Percentiles rank a stretch among this genome's conserved stretches.
Evolutionary conservation across 139 green algal genomes (phyloP).

Genomic region (Chlorella vulgaris): DNA sequence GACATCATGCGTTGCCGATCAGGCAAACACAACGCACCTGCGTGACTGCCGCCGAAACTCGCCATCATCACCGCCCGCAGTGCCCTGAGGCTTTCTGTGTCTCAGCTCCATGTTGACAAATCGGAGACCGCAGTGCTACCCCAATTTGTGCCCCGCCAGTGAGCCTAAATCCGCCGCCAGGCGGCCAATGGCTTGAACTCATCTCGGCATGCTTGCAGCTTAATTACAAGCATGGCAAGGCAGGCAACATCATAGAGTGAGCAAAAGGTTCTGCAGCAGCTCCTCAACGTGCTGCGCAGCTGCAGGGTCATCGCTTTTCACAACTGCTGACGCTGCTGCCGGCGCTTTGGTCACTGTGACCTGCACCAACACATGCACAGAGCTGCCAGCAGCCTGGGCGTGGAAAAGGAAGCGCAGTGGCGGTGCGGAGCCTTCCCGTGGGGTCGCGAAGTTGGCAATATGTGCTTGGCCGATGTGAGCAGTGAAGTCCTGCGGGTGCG

Average conservation of each 20-base stretch:
- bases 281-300: slow-evolving; percentile 26
- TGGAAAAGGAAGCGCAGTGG: slow-evolving; percentile 44
- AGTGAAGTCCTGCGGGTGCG: slow-evolving; percentile 34
- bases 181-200: too few relatives aligned
- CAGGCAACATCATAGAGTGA: slow-evolving; percentile 35
- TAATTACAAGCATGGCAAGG: too few relatives aligned
- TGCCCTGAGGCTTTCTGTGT: too few relatives aligned
- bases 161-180: too few relatives aligned
- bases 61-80: too few relatives aligned
- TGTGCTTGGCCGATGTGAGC: slow-evolving; percentile 46
- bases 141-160: too few relatives aligned
- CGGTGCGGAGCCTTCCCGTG: slow-evolving; percentile 16
- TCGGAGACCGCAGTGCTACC: too few relatives aligned
- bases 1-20: background rate
- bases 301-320: slow-evolving; percentile 14
- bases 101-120: too few relatives aligned
- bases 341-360: slow-evolving; percentile 21
- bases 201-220: too few relatives aligned
- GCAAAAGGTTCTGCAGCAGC: slow-evolving; percentile 38
- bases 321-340: background rate
- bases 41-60: too few relatives aligned
- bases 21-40: background rate
- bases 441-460: slow-evolving; percentile 35
- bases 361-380: slow-evolving; percentile 24
- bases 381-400: slow-evolving; percentile 20